Base-by-base conservation (phyloP, 768 basidiomycete genomes). In the Trametes meyenii region DNA sequence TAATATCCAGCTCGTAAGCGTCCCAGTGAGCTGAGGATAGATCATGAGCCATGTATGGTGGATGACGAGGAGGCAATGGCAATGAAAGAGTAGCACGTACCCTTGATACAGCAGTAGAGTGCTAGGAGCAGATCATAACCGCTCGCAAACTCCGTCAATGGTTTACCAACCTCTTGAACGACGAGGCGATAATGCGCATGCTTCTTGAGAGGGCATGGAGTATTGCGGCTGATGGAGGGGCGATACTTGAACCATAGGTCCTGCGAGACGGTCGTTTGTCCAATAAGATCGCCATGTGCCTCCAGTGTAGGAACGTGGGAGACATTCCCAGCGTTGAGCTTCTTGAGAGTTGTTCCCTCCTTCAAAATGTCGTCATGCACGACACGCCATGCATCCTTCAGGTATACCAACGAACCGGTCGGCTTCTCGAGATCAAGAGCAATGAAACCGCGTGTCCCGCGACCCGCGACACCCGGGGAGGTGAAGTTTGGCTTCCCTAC, bases 321-420 rank as follows among this genome's bases (percentile, higher is more conserved):
- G 16, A 57, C 46, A 0, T 40, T 26, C 13, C 26, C 12, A 13
- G 17, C 23, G 10, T 50, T 49, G 16, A 57, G 56, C 24, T 19
- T 26, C 0, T 24, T 23, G 35, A 57, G 56, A 10, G 50, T 38
- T 0, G 56, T 23, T 3, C 56, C 56, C 29, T 57, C 56, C 44
- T 43, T 23, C 40, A 36, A 13, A 8, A 50, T 40, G 2, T 39
- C 38, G 7, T 24, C 36, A 14, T 39, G 56, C 8, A 26, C 46
- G 13, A 57, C 38, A 10, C 56, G 46, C 56, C 56, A 57, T n/a
- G 46, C 7, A 19, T 57, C 56, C 24, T 57, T 57, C 4, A 57
- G 46, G 23, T 50, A 57, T 2, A 57, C 56, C 46, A 50, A 7
- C 1, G 36, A n/a, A 7, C 26, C 17, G 3, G 16, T 5, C 21